Evolutionary conservation across 2,329 filamentous ascomycete genomes (phyloP).

Genomic region (Hansfordia pulvinata): DNA sequence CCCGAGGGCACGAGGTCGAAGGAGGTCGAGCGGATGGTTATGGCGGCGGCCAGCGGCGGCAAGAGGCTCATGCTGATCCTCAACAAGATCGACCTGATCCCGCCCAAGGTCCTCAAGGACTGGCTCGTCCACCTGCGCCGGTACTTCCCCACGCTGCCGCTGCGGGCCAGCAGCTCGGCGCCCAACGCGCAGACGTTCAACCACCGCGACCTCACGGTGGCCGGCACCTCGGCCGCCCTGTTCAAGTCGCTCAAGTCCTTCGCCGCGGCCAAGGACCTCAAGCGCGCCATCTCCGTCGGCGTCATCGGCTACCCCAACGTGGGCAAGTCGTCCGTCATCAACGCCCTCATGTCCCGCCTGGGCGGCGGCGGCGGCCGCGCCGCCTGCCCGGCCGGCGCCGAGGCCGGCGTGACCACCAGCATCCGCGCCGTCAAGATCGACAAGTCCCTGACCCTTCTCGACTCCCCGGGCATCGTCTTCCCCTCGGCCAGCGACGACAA

Average conservation of each 20-base stretch:
- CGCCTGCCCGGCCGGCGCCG: constrained; percentile 78
- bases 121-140: constrained; percentile 78
- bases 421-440: constrained; percentile 87
- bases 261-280: constrained; percentile 69
- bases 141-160: constrained; percentile 82
- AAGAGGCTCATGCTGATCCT: constrained; percentile 85
- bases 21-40: constrained; percentile 80
- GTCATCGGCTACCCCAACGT: constrained; percentile 95
- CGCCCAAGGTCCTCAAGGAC: constrained; percentile 64
- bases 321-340: constrained; percentile 93
- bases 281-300: constrained; percentile 80
- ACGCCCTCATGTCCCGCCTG: constrained; percentile 70
- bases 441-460: constrained; percentile 83
- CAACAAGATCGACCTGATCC: constrained; percentile 92
- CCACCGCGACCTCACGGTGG: constrained; percentile 77
- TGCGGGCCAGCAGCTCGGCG: constrained; percentile 71
- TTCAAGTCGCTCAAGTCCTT: constrained; percentile 87
- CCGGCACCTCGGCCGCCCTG: constrained; percentile 71
- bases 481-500: constrained; percentile 40
- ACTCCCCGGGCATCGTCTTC: constrained; percentile 92
- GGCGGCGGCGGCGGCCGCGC: constrained; percentile 49
- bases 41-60: constrained; percentile 70
- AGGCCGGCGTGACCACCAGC: constrained; percentile 83
- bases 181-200: constrained; percentile 85
- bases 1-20: constrained; percentile 82